These are phyloP conservation scores for Cutaneotrichosporon sp. DNA, from an alignment of 1,284 basidiomycete species.

Conservation along the genomic window DNA sequence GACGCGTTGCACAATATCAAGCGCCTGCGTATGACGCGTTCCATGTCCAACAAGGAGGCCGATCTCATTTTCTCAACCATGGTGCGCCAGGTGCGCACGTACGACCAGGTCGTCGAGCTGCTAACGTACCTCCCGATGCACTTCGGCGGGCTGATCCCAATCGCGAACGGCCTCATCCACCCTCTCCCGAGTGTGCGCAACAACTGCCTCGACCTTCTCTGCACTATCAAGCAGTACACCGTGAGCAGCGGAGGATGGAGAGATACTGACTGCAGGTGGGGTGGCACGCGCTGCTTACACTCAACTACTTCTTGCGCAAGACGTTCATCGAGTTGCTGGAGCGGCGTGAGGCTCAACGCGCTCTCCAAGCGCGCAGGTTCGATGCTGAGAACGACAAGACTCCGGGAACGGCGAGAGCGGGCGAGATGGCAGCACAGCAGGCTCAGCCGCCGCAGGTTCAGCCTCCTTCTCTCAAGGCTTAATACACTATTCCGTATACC, in stretches of 20 bases:
- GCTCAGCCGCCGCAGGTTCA: neutral
- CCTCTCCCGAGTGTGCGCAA: slow-evolving; percentile 69
- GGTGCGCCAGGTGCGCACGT: slow-evolving; percentile 62
- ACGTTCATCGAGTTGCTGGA: slow-evolving; percentile 27
- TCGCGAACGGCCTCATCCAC: slow-evolving; percentile 88
- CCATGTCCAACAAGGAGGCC: slow-evolving; percentile 61
- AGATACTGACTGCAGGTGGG: no score
- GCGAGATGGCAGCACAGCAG: slow-evolving; percentile 6
- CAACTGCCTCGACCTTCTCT: slow-evolving; percentile 73
- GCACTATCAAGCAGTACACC: slow-evolving; percentile 68
- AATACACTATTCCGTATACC: neutral
- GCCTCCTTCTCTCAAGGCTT: slow-evolving; percentile 11
- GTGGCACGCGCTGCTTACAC: slow-evolving; percentile 68
- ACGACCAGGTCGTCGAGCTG: slow-evolving; percentile 88
- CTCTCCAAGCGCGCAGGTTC: neutral
- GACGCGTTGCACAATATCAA: slow-evolving; percentile 69
- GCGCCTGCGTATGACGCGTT: slow-evolving; percentile 60
- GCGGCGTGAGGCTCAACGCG: slow-evolving; percentile 14
- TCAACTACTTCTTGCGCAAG: slow-evolving; percentile 83
- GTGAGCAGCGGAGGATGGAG: no score
- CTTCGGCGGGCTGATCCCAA: slow-evolving; percentile 72
- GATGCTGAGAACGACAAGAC: slow-evolving; percentile 7
- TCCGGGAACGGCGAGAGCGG: slow-evolving; percentile 6
- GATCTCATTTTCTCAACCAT: slow-evolving; percentile 70
- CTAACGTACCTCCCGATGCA: slow-evolving; percentile 71